A percentile compares a stretch with the other conserved stretches of the same genome.
Evolutionary conservation across 2,329 filamentous ascomycete genomes (phyloP).

Genomic region (Phialocephala sp.): DNA sequence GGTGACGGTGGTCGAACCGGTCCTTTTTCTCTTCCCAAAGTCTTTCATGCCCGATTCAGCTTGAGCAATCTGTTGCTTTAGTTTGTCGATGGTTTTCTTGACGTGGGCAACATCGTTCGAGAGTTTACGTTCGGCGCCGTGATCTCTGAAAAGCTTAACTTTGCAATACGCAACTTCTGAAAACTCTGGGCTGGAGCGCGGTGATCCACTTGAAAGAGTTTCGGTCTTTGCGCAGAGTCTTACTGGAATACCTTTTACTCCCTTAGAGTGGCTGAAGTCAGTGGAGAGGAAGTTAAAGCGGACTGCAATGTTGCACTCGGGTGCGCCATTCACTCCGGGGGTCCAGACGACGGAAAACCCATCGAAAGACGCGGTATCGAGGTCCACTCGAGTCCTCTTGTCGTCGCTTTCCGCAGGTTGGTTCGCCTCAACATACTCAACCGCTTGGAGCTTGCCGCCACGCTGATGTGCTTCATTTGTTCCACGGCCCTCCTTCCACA

Average conservation of each 20-base stretch:
- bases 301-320: constrained; percentile 86
- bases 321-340: constrained; percentile 67
- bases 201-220: constrained; percentile 59
- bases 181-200: constrained; percentile 51
- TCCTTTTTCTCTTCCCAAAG: constrained; percentile 67
- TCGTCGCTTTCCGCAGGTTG: constrained; percentile 66
- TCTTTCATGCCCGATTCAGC: constrained; percentile 71
- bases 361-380: constrained; percentile 85
- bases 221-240: constrained; percentile 91
- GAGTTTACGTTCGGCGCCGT: constrained; percentile 92
- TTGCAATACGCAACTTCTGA: constrained; percentile 92
- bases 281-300: constrained; percentile 99
- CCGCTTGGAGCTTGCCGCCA: constrained; percentile 89
- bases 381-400: constrained; percentile 70
- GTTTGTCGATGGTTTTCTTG: constrained; percentile 94
- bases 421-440: constrained; percentile 83
- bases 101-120: constrained; percentile 95
- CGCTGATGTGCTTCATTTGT: constrained; percentile 93
- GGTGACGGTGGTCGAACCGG: constrained; percentile 49
- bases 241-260: constrained; percentile 96
- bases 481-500: constrained; percentile 97
- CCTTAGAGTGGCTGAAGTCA: constrained; percentile 98
- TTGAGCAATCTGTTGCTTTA: constrained; percentile 91
- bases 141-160: constrained; percentile 95
- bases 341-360: constrained; percentile 93